A percentile compares a stretch with the other conserved stretches of the same genome.
Evolutionary conservation across 78 protist genomes (phyloP).

Genomic region (Chrysochromulina parva): DNA sequence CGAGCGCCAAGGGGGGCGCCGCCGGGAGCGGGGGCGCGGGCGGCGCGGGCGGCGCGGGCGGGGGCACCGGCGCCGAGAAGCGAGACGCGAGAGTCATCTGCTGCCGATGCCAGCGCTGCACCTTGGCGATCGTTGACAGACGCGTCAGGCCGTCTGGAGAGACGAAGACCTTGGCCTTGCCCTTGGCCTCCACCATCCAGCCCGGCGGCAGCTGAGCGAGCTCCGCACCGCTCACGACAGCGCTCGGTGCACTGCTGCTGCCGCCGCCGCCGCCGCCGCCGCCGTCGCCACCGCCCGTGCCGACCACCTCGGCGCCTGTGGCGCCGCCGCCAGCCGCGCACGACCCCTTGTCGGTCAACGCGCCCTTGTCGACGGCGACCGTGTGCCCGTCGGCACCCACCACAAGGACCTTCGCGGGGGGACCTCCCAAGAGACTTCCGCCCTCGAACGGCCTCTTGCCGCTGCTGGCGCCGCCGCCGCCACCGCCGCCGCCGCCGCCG

Average conservation of each 20-base stretch:
- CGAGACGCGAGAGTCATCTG: neutral
- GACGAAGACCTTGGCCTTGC: neutral
- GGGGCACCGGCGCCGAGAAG: neutral
- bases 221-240: neutral
- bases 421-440: too few species aligned
- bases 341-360: too few species aligned
- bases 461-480: too few species aligned
- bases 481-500: too few species aligned
- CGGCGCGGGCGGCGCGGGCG: neutral
- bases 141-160: neutral
- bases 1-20: too few species aligned
- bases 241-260: neutral
- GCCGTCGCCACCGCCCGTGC: neutral
- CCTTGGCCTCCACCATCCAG: neutral
- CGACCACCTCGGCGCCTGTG: too few species aligned
- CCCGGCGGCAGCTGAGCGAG: slow-evolving; percentile 3
- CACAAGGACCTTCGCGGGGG: too few species aligned
- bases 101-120: neutral
- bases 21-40: too few species aligned
- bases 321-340: too few species aligned
- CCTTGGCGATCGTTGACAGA: slow-evolving; percentile 10
- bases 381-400: too few species aligned
- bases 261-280: neutral
- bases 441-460: too few species aligned
- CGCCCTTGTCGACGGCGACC: too few species aligned